Evolutionary conservation across 306 rosid genomes (phyloP), one percentile per base, ranked within the genome.

Genomic region (Comarum palustre): DNA sequence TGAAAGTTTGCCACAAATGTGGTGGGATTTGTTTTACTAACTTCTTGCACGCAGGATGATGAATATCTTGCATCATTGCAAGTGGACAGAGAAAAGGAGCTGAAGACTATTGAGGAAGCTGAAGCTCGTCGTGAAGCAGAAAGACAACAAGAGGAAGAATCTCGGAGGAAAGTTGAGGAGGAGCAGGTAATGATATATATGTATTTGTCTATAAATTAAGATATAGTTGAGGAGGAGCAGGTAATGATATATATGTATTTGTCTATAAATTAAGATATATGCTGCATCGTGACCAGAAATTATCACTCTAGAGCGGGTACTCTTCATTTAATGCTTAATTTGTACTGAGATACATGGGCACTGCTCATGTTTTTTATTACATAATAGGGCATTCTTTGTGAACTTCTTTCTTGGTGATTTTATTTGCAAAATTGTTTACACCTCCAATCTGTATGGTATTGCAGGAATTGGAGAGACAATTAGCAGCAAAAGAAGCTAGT

Each of bases 81-180:
- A 88, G 96, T 91, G 69, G 99, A 94, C 79, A 89, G 85, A 83
- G 96, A 91, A 84, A 94, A 89, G 68, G 96, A 94, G 78, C 72
- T 87, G 82, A 89, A 82, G 75, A 96, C 90, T 42, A 66, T 78
- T 8, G 91, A 81, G 70, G 97, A 94, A 80, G 97, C 96, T 12
- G 90, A 83, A 83, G 89, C 97, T 84, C 87, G 87, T 68, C 87
- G 66, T 57, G 95, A 94, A 83, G 91, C 86, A 84, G 96, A 91
- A 82, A 89, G 80, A 77, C 84, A 43, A 32, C 87, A 79, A 69
- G 97, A 77, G 83, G 96, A 94, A 75, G 97, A 94, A 77, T 81
- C 88, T 58, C 87, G 63, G n/a, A 88, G 82, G 81, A 89, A 85
- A 75, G 76, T 89, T 68, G 88, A 81, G 81, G 97, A 86, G 80